Base-by-base conservation (phyloP, 129 eudicot species). In the Mikania micrantha region DNA sequence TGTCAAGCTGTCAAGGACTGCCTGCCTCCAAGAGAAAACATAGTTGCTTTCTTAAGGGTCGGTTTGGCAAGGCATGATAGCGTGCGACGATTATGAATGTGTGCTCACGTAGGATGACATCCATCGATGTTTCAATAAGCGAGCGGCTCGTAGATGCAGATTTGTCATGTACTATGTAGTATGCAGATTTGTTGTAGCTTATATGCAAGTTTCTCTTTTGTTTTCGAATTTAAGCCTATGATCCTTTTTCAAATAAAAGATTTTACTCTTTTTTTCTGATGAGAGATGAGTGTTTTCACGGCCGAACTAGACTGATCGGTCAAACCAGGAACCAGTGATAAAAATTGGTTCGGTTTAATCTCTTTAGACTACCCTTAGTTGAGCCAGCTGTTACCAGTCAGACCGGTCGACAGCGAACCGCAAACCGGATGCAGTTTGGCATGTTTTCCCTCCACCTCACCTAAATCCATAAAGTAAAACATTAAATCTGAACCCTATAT, bases 11-110 rank as follows among this genome's bases (percentile, higher is more conserved):
- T 79, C 25, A 79, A 69, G 50, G 76, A 69, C 7, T 1, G 42
- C 12, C 69, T 79, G 3, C 84, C 80, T 62, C 77, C 84, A 34
- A 52, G 76, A 58, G 69, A 53, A 29, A 6, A 15, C 9, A 1
- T 67, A 13, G 2, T 76, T 11, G 58, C 22, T 22, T 7, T 25
- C 36, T 76, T 27, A 62, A 42, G 13, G 10, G 21, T 3, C 58
- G 45, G 41, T 67, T 76, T 25, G 73, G 66, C 24, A 47, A 41
- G 65, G 71, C 45, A 4, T 50, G 13, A 62, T 13, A 20, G 7
- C 21, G 2, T 40, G 22, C 19, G 45, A 34, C 29, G 4, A 6
- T 65, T 28, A 16, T 10, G 17, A 29, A 6, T 41, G 21, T 9
- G 69, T 39, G 17, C 3, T 64, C 25, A 25, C 25, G 69, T 22